phyloP scores from a whole-genome alignment of 805 yeast species.

The Yamadazyma scolyti region DNA sequence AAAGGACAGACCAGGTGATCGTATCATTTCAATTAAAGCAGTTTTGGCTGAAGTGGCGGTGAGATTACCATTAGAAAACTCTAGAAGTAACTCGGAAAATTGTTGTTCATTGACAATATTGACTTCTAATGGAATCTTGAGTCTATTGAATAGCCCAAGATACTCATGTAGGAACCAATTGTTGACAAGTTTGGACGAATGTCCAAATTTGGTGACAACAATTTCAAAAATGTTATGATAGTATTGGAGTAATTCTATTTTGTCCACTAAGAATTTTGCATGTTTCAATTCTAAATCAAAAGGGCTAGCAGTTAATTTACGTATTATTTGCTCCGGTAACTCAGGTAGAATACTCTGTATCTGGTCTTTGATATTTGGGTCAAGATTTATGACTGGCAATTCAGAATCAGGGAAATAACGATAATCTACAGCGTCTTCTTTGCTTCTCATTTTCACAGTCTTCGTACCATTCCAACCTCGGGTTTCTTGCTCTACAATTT shows the following conservation, averaged over 20 bases:
- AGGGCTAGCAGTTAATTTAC: constrained; percentile 43
- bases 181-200: constrained; percentile 42
- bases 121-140: constrained; percentile 32
- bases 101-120: constrained; percentile 29
- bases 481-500: constrained; percentile 53
- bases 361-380: constrained; percentile 37
- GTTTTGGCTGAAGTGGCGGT: constrained; percentile 67
- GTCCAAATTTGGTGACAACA: constrained; percentile 15
- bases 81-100: constrained; percentile 52
- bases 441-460: constrained; percentile 67
- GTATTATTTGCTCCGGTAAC: constrained; percentile 59
- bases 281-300: constrained; percentile 64
- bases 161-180: constrained; percentile 86
- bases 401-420: constrained; percentile 96
- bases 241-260: constrained; percentile 47
- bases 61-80: constrained; percentile 46
- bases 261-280: constrained; percentile 63
- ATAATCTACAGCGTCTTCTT: constrained; percentile 82
- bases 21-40: constrained; percentile 58
- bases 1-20: constrained; percentile 38
- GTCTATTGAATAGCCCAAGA: constrained; percentile 62
- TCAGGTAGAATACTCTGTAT: constrained; percentile 46
- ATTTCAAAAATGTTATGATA: constrained; percentile 42
- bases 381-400: constrained; percentile 55
- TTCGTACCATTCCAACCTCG: constrained; percentile 86